phyloP scores from a whole-genome alignment of 2,329 filamentous ascomycete genomes.

The Fusarium graminum region DNA sequence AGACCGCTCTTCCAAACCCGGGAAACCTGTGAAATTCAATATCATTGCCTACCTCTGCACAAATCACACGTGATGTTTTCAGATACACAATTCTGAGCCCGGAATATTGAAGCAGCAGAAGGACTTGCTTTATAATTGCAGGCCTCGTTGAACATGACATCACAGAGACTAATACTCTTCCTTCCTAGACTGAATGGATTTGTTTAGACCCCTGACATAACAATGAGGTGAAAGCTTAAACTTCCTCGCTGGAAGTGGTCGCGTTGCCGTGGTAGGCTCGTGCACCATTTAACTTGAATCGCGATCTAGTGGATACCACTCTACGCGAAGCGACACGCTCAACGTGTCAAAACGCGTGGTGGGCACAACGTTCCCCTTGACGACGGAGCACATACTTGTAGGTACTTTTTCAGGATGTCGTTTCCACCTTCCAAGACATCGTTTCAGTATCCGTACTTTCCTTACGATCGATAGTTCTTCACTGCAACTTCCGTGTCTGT shows the following conservation, averaged over 20 bases:
- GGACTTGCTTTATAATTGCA: too few relatives aligned
- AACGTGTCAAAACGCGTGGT: slow-evolving; percentile 19
- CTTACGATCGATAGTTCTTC: slow-evolving; percentile 3
- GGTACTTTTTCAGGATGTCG: slow-evolving; percentile 8
- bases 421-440: slow-evolving; percentile 32
- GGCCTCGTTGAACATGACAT: too few relatives aligned
- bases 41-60: not conserved
- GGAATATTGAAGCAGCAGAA: not conserved
- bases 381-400: slow-evolving; percentile 35
- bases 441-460: slow-evolving; percentile 24
- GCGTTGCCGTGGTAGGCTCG: slow-evolving; percentile 15
- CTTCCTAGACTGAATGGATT: slow-evolving; percentile 1
- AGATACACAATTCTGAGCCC: slow-evolving; percentile 1
- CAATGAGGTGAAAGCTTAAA: not conserved
- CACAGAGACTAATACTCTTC: too few relatives aligned
- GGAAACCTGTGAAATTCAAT: slow-evolving; percentile 3
- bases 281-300: slow-evolving; percentile 15
- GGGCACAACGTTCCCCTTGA: slow-evolving; percentile 37
- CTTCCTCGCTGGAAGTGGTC: slow-evolving; percentile 1
- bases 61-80: slow-evolving; percentile 2
- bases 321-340: slow-evolving; percentile 24
- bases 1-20: slow-evolving; percentile 28
- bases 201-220: slow-evolving; percentile 23
- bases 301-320: slow-evolving; percentile 2
- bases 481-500: slow-evolving; percentile 16